Evolutionary conservation across 306 rosid species (phyloP).

Genomic region (Prunus kanzakura): DNA sequence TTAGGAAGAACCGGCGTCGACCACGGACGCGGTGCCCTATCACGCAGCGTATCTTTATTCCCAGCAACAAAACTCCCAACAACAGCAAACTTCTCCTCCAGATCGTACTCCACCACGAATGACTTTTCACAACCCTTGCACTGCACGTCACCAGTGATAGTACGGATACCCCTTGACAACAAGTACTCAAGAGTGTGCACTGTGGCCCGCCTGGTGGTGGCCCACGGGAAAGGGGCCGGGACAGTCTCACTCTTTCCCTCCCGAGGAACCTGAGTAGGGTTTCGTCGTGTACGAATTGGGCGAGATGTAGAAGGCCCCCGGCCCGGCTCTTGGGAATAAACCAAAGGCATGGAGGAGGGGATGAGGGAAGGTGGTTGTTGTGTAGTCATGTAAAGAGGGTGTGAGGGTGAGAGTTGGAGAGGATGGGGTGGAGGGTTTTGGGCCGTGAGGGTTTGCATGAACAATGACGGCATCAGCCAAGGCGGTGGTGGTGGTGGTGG

Average conservation of each 20-base stretch:
- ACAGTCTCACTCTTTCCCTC: neutral
- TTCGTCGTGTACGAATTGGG: neutral
- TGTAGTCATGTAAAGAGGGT: neutral
- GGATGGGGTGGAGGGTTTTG: neutral
- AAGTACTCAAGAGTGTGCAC: constrained; percentile 17
- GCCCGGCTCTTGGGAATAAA: neutral
- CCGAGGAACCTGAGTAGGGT: neutral
- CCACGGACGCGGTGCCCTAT: constrained; percentile 49
- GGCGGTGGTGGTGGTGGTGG: neutral
- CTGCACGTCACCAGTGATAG: constrained; percentile 30
- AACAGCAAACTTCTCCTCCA: neutral
- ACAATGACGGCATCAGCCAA: neutral
- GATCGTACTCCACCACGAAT: constrained; percentile 14
- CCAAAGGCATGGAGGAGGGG: neutral
- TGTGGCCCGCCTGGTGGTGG: constrained; percentile 26
- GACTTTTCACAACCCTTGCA: constrained; percentile 38
- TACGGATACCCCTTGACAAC: neutral
- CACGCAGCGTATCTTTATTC: neutral
- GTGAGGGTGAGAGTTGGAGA: neutral
- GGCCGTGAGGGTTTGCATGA: neutral
- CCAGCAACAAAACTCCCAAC: neutral
- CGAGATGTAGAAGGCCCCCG: neutral
- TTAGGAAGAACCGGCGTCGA: constrained; percentile 20
- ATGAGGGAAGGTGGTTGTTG: neutral
- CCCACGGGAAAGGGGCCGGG: constrained; percentile 49